Conservation (phyloP, 1,284 basidiomycete genomes). For the Pseudozyma flocculosa region DNA sequence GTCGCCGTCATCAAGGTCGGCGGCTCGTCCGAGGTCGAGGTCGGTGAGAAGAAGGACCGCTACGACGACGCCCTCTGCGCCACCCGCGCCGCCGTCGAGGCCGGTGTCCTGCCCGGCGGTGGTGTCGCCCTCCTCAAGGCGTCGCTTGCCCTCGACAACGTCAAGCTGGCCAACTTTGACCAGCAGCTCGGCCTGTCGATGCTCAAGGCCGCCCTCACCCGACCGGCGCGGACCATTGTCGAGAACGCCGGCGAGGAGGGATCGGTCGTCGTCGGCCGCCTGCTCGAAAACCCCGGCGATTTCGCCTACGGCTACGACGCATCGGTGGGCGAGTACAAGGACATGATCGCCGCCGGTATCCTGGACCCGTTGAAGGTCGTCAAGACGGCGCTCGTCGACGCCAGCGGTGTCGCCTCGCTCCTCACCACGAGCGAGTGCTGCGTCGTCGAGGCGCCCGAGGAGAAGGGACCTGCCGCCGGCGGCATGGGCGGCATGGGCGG, state of each 20-base stretch:
- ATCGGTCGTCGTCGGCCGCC: constrained; percentile 81
- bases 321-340: constrained; percentile 82
- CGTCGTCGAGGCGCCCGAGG: constrained; percentile 86
- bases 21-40: constrained; percentile 89
- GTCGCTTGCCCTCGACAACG: constrained; percentile 74
- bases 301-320: constrained; percentile 77
- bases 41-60: constrained; percentile 98
- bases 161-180: constrained; percentile 90
- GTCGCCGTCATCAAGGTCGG: constrained; percentile 99
- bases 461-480: constrained; percentile 66
- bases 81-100: constrained; percentile 94
- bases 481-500: constrained; percentile 59
- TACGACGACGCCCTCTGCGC: constrained; percentile 98
- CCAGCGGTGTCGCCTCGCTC: constrained; percentile 71
- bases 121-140: constrained; percentile 90
- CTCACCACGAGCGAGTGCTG: constrained; percentile 91
- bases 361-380: constrained; percentile 65
- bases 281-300: constrained; percentile 54
- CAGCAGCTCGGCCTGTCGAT: constrained; percentile 94
- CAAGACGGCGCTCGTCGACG: constrained; percentile 51
- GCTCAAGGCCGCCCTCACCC: constrained; percentile 81
- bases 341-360: constrained; percentile 92
- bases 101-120: constrained; percentile 89
- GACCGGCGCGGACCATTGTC: constrained; percentile 79
- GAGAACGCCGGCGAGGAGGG: constrained; percentile 94